These are phyloP conservation scores for Chimonanthus salicifolius DNA, from an alignment of 164 flowering plant species.

Conservation along the genomic window DNA sequence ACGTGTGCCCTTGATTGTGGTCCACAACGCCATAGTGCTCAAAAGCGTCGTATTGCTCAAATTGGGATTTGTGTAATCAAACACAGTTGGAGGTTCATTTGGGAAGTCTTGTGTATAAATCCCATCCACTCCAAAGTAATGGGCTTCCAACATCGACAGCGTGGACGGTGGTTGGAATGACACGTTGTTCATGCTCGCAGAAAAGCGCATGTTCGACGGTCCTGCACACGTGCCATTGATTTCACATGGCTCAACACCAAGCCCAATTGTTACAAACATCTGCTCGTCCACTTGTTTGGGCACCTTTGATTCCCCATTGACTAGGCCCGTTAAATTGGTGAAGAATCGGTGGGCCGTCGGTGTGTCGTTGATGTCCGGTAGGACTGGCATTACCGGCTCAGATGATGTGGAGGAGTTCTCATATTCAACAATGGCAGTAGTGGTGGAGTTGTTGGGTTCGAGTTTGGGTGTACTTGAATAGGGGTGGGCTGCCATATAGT, in stretches of 20 bases:
- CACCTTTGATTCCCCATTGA: slow-evolving; percentile 32
- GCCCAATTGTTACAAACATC: slow-evolving; percentile 57
- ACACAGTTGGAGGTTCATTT: neutral
- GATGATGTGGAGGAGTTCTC: slow-evolving; percentile 11
- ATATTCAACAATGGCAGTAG: slow-evolving; percentile 34
- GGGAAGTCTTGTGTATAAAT: slow-evolving; percentile 63
- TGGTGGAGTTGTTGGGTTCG: slow-evolving; percentile 41
- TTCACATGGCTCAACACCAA: slow-evolving; percentile 34
- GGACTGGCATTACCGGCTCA: slow-evolving; percentile 42
- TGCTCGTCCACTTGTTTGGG: slow-evolving; percentile 42
- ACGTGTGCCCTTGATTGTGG: slow-evolving; percentile 33
- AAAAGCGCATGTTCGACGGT: slow-evolving; percentile 21
- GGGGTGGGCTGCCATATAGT: slow-evolving; percentile 63
- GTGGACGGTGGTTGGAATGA: slow-evolving; percentile 38
- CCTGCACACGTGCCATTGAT: slow-evolving; percentile 30
- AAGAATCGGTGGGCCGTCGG: slow-evolving; percentile 52
- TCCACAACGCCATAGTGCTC: neutral
- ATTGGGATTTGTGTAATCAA: slow-evolving; percentile 39
- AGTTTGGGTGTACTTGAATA: slow-evolving; percentile 27
- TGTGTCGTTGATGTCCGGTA: slow-evolving; percentile 53
- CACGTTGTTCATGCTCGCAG: slow-evolving; percentile 66
- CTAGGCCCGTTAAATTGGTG: slow-evolving; percentile 34
- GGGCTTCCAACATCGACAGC: slow-evolving; percentile 51
- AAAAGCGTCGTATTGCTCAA: neutral
- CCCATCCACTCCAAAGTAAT: slow-evolving; percentile 26